Base-by-base conservation (phyloP, 2,329 filamentous ascomycete genomes). In the Fusarium odoratissimum region DNA sequence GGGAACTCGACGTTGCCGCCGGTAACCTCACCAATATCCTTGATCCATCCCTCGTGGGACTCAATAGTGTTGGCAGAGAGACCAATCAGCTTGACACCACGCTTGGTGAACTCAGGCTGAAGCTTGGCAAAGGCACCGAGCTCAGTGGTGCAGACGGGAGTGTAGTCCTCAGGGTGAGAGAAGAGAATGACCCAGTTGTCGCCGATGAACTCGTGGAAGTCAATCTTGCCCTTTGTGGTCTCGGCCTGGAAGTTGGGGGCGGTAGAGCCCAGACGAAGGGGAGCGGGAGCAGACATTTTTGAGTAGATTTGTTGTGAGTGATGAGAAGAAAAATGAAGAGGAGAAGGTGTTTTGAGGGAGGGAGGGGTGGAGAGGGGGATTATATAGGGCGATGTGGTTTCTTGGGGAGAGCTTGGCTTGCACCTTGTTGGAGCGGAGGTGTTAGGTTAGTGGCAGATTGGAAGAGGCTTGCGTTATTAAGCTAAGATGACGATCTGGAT, bases 111-210 rank as follows among this genome's bases (percentile, higher is more conserved):
- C 84, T 97, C 94, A 78, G 91, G 90, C 86, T 94, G 91, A 72
- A 97, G 88, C 85, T 95, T 96, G 77, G 95, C 93, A 79, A 98
- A 97, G 67, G 95, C 95, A 72, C 95, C 95, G 71, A 98, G 92
- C 86, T 98, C 95, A 60, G 95, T 98, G 73, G 95, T 98, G 89
- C 95, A 98, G 67, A 97, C 95, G 60, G 95, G 95, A 4, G 95
- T 97, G 88, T 93, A 97, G 84, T 97, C 95, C 83, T 92, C 92
- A 6, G 93, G 93, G 85, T 95, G 93, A 37, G 92, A 94, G 87
- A 96, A 95, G 77, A 96, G 87, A 74, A 96, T 89, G 66, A 92
- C 90, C 93, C 93, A 95, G 79, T 88, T 91, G 86, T 92, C 87
- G 79, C 91, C 91, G 74, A 95, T 89, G 85, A 92, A 95, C 82